These are phyloP conservation scores for Talaromyces sp. DNA, from an alignment of 2,329 filamentous ascomycete genomes.

Conservation along the genomic window DNA sequence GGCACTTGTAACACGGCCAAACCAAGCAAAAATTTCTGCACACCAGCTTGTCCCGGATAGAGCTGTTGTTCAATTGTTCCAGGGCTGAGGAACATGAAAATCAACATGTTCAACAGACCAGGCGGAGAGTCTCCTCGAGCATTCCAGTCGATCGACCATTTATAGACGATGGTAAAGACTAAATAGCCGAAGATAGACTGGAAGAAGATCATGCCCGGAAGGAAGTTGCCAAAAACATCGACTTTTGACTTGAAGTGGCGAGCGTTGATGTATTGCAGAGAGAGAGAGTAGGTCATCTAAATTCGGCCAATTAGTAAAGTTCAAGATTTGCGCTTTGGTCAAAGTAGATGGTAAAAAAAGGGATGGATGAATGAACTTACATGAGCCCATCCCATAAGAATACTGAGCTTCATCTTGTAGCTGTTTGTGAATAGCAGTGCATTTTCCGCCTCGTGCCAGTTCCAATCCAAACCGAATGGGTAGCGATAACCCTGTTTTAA, in stretches of 20 bases:
- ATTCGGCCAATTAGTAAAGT: constrained; percentile 7
- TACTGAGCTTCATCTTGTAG: constrained; percentile 99
- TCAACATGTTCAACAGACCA: constrained; percentile 94
- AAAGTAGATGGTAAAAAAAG: neutral
- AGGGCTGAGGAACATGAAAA: constrained; percentile 97
- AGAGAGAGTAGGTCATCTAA: constrained; percentile 93
- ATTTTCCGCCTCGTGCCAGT: constrained; percentile 95
- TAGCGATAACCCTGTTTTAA: constrained; percentile 77
- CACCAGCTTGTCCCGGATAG: constrained; percentile 67
- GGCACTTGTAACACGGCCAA: constrained; percentile 84
- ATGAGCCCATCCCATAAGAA: constrained; percentile 92
- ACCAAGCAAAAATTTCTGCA: constrained; percentile 75
- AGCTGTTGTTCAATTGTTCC: constrained; percentile 64
- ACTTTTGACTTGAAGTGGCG: constrained; percentile 91
- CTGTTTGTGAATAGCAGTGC: constrained; percentile 94
- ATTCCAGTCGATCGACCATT: constrained; percentile 89
- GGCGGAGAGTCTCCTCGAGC: constrained; percentile 65
- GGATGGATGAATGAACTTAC: constrained; percentile 31
- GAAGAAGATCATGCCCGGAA: constrained; percentile 99
- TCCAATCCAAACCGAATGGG: constrained; percentile 92
- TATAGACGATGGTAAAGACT: constrained; percentile 89
- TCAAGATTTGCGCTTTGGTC: neutral
- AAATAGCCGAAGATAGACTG: constrained; percentile 98
- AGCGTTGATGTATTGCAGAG: constrained; percentile 87
- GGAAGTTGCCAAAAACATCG: constrained; percentile 95